These are phyloP conservation scores for Bassia scoparia DNA, from an alignment of 148 eudicot species.

Conservation along the genomic window DNA sequence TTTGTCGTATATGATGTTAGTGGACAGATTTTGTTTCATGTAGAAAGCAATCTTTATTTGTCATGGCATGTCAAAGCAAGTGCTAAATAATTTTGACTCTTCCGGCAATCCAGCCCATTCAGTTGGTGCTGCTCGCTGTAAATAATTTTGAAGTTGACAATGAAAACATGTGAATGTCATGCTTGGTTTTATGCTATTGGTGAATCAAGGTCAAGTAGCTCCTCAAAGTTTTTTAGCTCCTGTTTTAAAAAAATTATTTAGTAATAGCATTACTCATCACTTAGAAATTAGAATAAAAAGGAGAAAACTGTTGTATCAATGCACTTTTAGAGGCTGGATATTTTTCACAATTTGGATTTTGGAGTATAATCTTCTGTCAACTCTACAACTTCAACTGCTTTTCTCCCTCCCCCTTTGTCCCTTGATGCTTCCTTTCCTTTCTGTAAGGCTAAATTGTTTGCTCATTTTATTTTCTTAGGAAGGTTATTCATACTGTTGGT, in stretches of 20 bases:
- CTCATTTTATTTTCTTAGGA: conserved; percentile 50
- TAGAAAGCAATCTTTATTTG: neutral
- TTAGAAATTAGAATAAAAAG: no score
- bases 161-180: neutral
- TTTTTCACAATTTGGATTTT: no score
- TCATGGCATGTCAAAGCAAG: neutral
- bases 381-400: no score
- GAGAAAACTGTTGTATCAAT: no score
- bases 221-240: neutral
- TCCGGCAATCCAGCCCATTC: neutral
- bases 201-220: neutral
- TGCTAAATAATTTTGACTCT: neutral
- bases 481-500: conserved; percentile 97
- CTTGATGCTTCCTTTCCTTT: neutral
- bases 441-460: neutral
- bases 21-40: conserved; percentile 10
- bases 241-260: neutral
- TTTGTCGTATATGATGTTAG: neutral
- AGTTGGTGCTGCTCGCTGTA: neutral
- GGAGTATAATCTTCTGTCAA: no score
- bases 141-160: neutral
- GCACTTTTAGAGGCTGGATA: no score
- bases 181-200: conserved; percentile 8
- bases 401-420: neutral
- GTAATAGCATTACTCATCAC: neutral